phyloP scores from a whole-genome alignment of 495 filamentous ascomycete genomes.

The Umbilicaria muhlenbergii region DNA sequence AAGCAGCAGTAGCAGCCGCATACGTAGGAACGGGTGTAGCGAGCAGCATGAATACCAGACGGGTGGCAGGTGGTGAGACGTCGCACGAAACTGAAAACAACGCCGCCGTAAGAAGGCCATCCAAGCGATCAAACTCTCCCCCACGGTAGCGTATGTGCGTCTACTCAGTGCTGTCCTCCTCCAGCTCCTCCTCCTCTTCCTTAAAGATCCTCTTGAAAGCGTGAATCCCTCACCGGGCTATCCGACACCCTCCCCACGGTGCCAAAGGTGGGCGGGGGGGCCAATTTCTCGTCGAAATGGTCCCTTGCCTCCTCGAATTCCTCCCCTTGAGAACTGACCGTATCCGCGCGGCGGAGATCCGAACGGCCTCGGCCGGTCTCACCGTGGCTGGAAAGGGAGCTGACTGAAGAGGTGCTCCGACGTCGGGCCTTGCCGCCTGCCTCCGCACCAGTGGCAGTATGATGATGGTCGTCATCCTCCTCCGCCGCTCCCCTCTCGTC shows the following conservation, averaged over 20 bases:
- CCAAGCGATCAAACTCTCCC: too few species aligned
- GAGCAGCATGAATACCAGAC: too few species aligned
- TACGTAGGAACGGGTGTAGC: too few species aligned
- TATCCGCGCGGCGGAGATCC: conserved; percentile 1
- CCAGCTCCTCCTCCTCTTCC: too few species aligned
- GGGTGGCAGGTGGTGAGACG: too few species aligned
- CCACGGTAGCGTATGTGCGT: too few species aligned
- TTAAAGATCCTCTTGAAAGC: conserved; percentile 33
- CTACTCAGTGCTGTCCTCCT: too few species aligned
- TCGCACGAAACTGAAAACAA: too few species aligned
- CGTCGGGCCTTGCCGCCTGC: background rate
- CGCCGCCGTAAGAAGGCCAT: too few species aligned
- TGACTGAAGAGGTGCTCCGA: conserved; percentile 6
- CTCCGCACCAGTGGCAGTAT: background rate
- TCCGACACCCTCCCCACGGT: conserved; percentile 18
- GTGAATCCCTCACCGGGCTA: conserved; percentile 29
- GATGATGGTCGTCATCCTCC: conserved; percentile 1
- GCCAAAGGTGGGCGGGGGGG: conserved; percentile 20
- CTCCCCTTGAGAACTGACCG: conserved; percentile 3
- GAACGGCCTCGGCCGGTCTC: conserved; percentile 2
- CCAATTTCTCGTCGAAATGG: conserved; percentile 29
- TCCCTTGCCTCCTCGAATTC: conserved; percentile 28
- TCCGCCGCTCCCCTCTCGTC: conserved; percentile 9
- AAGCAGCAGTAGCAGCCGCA: too few species aligned
- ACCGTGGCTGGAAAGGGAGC: conserved; percentile 14